These are phyloP conservation scores for Dicorynia guianensis DNA, from an alignment of 306 rosid species.

Conservation along the genomic window DNA sequence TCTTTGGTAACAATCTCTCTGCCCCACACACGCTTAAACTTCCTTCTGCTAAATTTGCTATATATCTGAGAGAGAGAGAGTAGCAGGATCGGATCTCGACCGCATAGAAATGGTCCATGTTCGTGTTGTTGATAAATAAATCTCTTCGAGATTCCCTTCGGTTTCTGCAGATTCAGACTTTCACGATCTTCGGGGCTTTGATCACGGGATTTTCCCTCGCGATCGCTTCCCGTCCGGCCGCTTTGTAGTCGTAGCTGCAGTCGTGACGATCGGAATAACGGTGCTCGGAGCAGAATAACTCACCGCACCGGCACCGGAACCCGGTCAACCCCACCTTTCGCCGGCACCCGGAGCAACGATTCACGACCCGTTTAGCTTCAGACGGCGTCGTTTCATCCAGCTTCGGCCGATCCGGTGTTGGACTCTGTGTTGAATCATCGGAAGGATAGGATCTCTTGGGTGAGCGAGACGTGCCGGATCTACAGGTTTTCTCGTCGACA, in stretches of 20 bases:
- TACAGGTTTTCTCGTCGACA: conserved; percentile 53
- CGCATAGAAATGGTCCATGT: conserved; percentile 27
- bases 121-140: background rate
- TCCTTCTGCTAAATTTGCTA: conserved; percentile 16
- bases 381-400: conserved; percentile 11
- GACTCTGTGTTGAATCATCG: conserved; percentile 9
- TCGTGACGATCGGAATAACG: conserved; percentile 96
- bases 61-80: conserved; percentile 43
- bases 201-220: conserved; percentile 96
- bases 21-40: conserved; percentile 3
- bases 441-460: conserved; percentile 48
- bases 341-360: conserved; percentile 87
- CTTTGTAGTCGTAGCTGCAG: conserved; percentile 90
- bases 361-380: conserved; percentile 63
- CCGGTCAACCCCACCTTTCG: conserved; percentile 88
- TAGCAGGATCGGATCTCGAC: conserved; percentile 42
- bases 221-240: conserved; percentile 87
- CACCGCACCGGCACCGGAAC: conserved; percentile 94
- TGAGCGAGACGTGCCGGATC: conserved; percentile 57
- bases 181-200: conserved; percentile 82
- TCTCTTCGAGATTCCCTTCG: conserved; percentile 28
- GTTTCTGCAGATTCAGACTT: conserved; percentile 65
- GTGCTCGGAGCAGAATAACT: conserved; percentile 83
- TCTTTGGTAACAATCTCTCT: conserved; percentile 41
- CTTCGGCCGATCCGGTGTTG: conserved; percentile 25